phyloP scores from a whole-genome alignment of 768 basidiomycete genomes.

The Pleurotus giganteus region DNA sequence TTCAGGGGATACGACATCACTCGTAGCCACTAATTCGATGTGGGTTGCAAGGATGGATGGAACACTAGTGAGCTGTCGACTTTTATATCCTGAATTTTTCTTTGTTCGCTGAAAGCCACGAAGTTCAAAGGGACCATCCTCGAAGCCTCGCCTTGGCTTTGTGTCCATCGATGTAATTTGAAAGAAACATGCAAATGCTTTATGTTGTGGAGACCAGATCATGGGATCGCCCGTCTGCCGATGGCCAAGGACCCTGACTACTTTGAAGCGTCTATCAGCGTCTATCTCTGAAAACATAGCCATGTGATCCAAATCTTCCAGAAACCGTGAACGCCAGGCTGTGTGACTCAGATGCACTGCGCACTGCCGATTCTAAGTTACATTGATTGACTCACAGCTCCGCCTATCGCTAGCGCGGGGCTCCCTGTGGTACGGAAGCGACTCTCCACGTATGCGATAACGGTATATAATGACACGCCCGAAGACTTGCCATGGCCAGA shows the following conservation, averaged over 20 bases:
- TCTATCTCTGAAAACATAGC: neutral
- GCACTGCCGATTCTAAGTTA: neutral
- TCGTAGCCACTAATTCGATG: neutral
- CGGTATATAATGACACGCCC: neutral
- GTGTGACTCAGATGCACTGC: neutral
- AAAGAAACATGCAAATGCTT: too few relatives aligned
- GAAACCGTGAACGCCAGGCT: neutral
- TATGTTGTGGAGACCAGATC: too few relatives aligned
- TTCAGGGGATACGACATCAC: constrained; percentile 1
- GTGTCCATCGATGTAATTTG: neutral
- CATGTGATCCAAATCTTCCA: constrained; percentile 4
- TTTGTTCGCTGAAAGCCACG: constrained; percentile 1
- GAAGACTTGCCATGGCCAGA: neutral
- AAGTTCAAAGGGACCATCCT: neutral
- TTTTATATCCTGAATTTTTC: neutral
- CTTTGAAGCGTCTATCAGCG: neutral
- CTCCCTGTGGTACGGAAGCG: neutral
- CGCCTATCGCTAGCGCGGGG: constrained; percentile 4
- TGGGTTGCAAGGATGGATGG: neutral
- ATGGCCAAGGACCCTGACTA: neutral
- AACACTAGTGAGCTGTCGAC: neutral
- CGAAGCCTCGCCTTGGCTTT: too few relatives aligned
- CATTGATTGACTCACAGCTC: constrained; percentile 6
- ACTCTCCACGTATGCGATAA: neutral
- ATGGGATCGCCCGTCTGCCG: neutral